These are phyloP conservation scores for Aspergillus puulaauensis DNA, from an alignment of 2,329 filamentous ascomycete species.

Conservation along the genomic window DNA sequence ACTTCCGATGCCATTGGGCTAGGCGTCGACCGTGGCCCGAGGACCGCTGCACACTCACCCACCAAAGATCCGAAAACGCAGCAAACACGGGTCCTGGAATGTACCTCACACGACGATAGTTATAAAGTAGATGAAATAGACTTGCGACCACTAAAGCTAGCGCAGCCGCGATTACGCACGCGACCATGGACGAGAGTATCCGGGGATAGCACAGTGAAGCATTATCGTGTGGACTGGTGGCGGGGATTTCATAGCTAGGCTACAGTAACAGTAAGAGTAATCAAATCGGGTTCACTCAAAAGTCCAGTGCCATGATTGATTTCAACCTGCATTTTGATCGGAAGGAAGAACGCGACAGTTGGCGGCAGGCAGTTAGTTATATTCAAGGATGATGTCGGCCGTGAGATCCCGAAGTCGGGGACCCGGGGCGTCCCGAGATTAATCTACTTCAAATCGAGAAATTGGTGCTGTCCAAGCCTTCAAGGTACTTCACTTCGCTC, in stretches of 20 bases:
- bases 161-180: conserved; percentile 7
- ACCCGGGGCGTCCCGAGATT: conserved; percentile 13
- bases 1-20: conserved; percentile 12
- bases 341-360: not conserved
- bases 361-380: not conserved
- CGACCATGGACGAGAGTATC: conserved; percentile 11
- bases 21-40: conserved; percentile 9
- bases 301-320: not conserved
- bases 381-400: conserved; percentile 12
- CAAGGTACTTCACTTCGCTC: no score
- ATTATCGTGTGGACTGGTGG: not conserved
- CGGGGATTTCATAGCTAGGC: not conserved
- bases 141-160: conserved; percentile 1
- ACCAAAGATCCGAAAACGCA: conserved; percentile 14
- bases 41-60: not conserved
- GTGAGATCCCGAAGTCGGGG: conserved; percentile 16
- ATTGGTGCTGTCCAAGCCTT: not conserved
- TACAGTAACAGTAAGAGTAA: not conserved
- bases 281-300: not conserved
- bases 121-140: conserved; percentile 9
- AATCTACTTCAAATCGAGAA: not conserved
- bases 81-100: conserved; percentile 18
- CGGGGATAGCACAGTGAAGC: not conserved
- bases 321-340: not conserved
- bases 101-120: conserved; percentile 14